Conservation (phyloP, 768 basidiomycete genomes). For the Russula emetica region DNA sequence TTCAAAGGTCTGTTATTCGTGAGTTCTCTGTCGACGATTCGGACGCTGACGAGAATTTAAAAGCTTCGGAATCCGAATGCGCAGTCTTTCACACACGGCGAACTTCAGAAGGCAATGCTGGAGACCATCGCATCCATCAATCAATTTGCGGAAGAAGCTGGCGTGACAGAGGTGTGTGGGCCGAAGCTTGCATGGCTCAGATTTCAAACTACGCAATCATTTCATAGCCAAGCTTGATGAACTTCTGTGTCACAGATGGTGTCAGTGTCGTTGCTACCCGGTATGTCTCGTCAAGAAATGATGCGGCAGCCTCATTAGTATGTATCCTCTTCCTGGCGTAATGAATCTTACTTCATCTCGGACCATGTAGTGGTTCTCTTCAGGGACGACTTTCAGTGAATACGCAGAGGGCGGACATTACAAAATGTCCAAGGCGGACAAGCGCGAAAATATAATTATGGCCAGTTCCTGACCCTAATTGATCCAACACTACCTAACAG, state of each 20-base stretch:
- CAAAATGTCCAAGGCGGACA: constrained; percentile 93
- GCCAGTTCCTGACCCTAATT: constrained; percentile 35
- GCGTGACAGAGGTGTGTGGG: constrained; percentile 59
- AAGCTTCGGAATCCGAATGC: constrained; percentile 82
- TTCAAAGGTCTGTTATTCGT: constrained; percentile 54
- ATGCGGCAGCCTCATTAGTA: constrained; percentile 67
- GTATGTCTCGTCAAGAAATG: constrained; percentile 87
- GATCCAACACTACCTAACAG: neutral
- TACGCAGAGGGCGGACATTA: constrained; percentile 86
- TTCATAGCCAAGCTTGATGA: constrained; percentile 78
- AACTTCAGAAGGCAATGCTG: constrained; percentile 80
- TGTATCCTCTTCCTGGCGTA: neutral
- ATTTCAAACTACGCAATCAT: constrained; percentile 12
- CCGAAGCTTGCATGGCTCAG: neutral
- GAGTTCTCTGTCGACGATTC: neutral
- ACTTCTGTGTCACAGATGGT: constrained; percentile 96
- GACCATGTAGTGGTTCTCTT: constrained; percentile 81
- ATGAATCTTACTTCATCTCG: neutral
- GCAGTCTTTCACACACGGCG: constrained; percentile 62
- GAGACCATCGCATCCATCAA: constrained; percentile 83
- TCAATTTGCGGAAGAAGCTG: constrained; percentile 62
- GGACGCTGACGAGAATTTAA: neutral
- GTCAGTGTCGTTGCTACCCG: constrained; percentile 89
- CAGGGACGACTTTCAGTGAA: constrained; percentile 91
- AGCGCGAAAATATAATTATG: constrained; percentile 95